Base-by-base conservation (phyloP, 768 basidiomycete species). In the Pleurotus citrinopileatus region DNA sequence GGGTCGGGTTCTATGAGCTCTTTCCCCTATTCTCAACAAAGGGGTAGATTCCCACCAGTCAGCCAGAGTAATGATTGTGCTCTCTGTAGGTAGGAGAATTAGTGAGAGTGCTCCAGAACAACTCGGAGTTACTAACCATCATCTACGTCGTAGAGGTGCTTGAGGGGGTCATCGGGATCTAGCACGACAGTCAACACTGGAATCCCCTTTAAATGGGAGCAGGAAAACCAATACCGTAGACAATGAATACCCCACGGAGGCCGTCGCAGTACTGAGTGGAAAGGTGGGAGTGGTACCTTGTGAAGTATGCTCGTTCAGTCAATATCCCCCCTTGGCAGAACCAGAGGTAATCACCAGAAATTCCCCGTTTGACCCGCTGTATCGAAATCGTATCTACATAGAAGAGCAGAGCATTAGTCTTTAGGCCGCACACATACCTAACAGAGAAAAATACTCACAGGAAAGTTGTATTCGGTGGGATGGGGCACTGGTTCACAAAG, bases 191-290 rank as follows among this genome's bases (percentile, higher is more conserved):
- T 25, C 20, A 7, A 46, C n/a, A n/a, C n/a, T n/a, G n/a, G n/a
- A 15, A 22, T 9, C 32, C 7, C 38, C 8, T 7, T 3, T 8
- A 28, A 20, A 8, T 2, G 4, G 15, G 8, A 4, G 68, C 67
- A 13, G 13, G 32, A 15, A 28, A 13, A 22, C 23, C 32, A 55
- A 20, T 50, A 63, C 66, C 65, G 10, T 71, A 66, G 3, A 68
- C 61, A 9, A 59, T 42, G 66, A 69, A 53, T 65, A 60, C 32
- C 64, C 60, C 58, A 54, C 73, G 43, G 67, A 73, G 17, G 58
- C 79, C 79, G 52, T 81, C 79, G 27, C 79, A 79, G 54, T 80
- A 80, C 57, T 80, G 79, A 4, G 73, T 72, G 3, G 69, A 68
- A 42, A 70, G 63, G 53, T 80, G 79, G 13, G 74, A 76, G 57